Evolutionary conservation across 805 yeast genomes (phyloP), one percentile per base, ranked within the genome.

Genomic region (Starmerella apicola): DNA sequence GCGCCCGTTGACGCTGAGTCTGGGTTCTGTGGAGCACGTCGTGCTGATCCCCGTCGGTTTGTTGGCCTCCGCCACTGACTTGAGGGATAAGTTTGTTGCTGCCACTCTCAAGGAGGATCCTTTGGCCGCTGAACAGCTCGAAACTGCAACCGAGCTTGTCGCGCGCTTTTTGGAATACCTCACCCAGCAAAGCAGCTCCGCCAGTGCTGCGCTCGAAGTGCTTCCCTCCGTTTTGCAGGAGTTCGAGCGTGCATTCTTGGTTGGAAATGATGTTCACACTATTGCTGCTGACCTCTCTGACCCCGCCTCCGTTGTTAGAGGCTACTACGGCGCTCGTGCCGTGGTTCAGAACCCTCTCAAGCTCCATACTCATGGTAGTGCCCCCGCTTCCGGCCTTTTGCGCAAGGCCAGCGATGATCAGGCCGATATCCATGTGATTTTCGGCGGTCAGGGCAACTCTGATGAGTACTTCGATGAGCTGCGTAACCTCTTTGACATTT

Each of bases 391-490:
- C 19, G 76, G 80, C 37, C 68, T 88, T 43, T 70, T 84, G 59
- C 68, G 75, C 46, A 75, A 81, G 37, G 72, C 72, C n/a, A 57
- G 66, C 37, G 67, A 68, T 43, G 64, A 68, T 31, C 63, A 70
- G 37, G 82, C 86, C 33, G 67, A 70, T 45, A 62, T 86, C 41
- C 75, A 72, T 44, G 94, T 96, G 48, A 76, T 91, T 51, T 91
- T 88, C 55, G 98, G 99, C 60, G 99, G 99, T 56, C 99, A 91
- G 68, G 99, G 99, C 64, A 88, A 84, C 67, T 78, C 94, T 38
- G 97, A 91, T 59, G 96, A 91, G 60, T 91, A 84, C 68, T 91
- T 91, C 54, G 95, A 86, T 60, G 99, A 91, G 68, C 73, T 91
- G 59, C 77, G 94, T 60, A 93, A 84, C 50, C 61, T 86, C 44